Percentiles rank a stretch among this genome's conserved stretches.
Evolutionary conservation across 2,329 filamentous ascomycete genomes (phyloP).

Genomic region (Alternaria viburni): DNA sequence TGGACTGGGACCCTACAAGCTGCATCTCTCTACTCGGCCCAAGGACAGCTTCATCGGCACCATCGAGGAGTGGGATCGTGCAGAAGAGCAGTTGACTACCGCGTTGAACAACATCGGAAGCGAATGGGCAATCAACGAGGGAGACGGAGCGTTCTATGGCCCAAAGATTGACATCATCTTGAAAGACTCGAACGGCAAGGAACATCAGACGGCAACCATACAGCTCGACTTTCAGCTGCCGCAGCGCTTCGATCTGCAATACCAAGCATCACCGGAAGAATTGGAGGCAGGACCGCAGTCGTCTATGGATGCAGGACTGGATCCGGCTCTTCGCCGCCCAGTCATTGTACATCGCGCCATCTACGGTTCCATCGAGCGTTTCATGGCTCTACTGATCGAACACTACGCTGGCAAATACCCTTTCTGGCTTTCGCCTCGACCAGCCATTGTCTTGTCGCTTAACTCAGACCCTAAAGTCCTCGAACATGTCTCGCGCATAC

Average conservation of each 20-base stretch:
- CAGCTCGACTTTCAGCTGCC: constrained; percentile 91
- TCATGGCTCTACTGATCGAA: constrained; percentile 85
- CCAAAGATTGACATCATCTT: constrained; percentile 91
- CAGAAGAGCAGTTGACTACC: constrained; percentile 69
- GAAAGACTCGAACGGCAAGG: constrained; percentile 76
- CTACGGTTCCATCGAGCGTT: constrained; percentile 80
- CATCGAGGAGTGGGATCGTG: constrained; percentile 70
- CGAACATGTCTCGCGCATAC: constrained; percentile 53
- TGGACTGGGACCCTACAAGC: constrained; percentile 72
- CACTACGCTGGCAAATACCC: constrained; percentile 79
- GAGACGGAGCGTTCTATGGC: constrained; percentile 88
- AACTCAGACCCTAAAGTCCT: constrained; percentile 66
- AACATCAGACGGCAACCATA: constrained; percentile 87
- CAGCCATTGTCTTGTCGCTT: constrained; percentile 75
- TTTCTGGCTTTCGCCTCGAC: constrained; percentile 85
- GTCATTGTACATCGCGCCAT: constrained; percentile 87
- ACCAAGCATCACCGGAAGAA: constrained; percentile 72
- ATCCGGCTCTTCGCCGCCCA: constrained; percentile 55
- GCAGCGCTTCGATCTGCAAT: constrained; percentile 78
- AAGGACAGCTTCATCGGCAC: constrained; percentile 78
- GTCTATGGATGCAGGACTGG: constrained; percentile 45
- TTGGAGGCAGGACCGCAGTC: constrained; percentile 61
- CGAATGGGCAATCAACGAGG: constrained; percentile 76
- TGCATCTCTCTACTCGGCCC: constrained; percentile 81
- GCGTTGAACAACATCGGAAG: constrained; percentile 69